Conservation (phyloP, 2,329 filamentous ascomycete species). For the Apiospora kogelbergensis region DNA sequence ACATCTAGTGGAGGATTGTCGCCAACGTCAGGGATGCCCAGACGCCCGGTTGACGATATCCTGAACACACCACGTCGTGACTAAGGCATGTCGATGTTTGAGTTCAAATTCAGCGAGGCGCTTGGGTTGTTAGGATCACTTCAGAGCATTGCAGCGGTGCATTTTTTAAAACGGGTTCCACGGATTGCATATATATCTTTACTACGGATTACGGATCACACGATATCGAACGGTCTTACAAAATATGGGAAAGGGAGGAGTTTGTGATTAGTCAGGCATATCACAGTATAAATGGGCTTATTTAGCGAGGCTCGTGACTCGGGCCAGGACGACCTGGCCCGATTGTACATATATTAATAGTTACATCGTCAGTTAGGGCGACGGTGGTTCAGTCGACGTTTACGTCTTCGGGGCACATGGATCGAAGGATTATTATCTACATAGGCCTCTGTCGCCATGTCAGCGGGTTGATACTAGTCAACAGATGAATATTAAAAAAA, state of each 20-base stretch:
- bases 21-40: neutral
- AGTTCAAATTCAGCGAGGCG: constrained; percentile 9
- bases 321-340: neutral
- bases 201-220: constrained; percentile 7
- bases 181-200: constrained; percentile 1
- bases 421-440: neutral
- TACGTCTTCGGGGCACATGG: neutral
- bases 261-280: neutral
- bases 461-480: neutral
- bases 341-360: neutral
- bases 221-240: constrained; percentile 1
- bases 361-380: neutral
- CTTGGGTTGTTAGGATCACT: constrained; percentile 1
- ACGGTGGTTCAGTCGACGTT: neutral
- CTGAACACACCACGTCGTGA: neutral
- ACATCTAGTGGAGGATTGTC: neutral
- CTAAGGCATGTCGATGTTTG: neutral
- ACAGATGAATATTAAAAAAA: neutral
- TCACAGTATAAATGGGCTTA: neutral
- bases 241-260: constrained; percentile 1
- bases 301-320: neutral
- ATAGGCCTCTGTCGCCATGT: neutral
- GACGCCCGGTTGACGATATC: constrained; percentile 1
- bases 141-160: neutral
- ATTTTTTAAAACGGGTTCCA: neutral